phyloP scores from a whole-genome alignment of 2,329 filamentous ascomycete species.

The Clonostachys chloroleuca region DNA sequence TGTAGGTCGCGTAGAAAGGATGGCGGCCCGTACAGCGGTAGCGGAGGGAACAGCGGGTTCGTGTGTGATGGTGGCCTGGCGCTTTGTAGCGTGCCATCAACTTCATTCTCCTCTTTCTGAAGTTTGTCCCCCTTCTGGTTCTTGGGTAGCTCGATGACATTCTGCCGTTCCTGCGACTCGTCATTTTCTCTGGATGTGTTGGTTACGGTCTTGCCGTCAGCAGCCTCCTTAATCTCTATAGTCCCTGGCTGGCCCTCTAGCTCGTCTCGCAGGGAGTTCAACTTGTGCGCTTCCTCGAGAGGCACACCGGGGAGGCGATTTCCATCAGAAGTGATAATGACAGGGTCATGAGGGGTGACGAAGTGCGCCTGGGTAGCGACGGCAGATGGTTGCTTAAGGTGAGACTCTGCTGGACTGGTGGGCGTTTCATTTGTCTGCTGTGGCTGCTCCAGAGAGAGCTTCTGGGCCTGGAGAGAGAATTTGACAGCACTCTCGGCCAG shows the following conservation, averaged over 20 bases:
- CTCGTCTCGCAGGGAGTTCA: constrained; percentile 59
- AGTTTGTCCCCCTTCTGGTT: constrained; percentile 22
- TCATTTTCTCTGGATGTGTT: constrained; percentile 24
- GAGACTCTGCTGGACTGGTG: neutral
- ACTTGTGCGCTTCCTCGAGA: constrained; percentile 62
- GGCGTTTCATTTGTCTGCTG: neutral
- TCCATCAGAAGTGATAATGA: constrained; percentile 65
- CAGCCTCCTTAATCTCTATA: constrained; percentile 15
- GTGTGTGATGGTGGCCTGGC: constrained; percentile 63
- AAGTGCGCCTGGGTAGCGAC: constrained; percentile 60
- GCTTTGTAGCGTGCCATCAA: constrained; percentile 38
- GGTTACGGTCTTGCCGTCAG: constrained; percentile 15
- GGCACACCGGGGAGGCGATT: constrained; percentile 65
- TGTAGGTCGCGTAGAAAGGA: constrained; percentile 61
- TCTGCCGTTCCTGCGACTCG: constrained; percentile 11
- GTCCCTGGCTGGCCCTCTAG: constrained; percentile 21
- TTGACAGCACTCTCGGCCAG: constrained; percentile 24
- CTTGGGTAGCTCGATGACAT: constrained; percentile 14
- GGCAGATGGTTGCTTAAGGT: constrained; percentile 8
- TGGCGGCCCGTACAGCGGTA: constrained; percentile 78
- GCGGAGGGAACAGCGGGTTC: constrained; percentile 77
- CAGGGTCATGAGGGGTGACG: constrained; percentile 66
- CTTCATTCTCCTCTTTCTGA: constrained; percentile 29
- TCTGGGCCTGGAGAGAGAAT: constrained; percentile 58
- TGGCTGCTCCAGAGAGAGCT: constrained; percentile 35